Evolutionary conservation across 495 filamentous ascomycete genomes (phyloP), one percentile per base, ranked within the genome.

Genomic region (Daldinia grandis): DNA sequence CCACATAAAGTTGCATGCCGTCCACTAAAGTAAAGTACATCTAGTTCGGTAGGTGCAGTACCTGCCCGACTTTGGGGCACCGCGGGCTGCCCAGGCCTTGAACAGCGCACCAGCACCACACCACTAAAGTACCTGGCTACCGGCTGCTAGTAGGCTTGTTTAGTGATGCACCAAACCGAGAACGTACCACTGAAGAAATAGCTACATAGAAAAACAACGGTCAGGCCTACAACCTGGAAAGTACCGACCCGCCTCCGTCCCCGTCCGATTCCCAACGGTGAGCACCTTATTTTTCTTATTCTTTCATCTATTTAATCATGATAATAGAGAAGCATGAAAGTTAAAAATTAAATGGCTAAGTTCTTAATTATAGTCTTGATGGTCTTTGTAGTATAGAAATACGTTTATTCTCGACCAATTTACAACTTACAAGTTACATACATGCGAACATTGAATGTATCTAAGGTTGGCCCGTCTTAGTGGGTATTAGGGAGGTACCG

Each of bases 1-100:
- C 73, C 73, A 77, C 75, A 72, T 67, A 69, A 47, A 72, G 66
- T 76, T 71, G 74, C 68, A 54, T 63, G 56, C 58, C 68, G 64
- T 59, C 64, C 69, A 68, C 64, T 64, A 58, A 72, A 42, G 56
- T 42, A 57, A 47, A 19, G 62, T 47, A 57, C 38, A 56, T 56
- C 4, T 17, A 30, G 49, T 30, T n/a, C n/a, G 49, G 49, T 53
- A 53, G 49, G 49, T 53, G 49, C 49, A 53, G 50, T 66, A 60
- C 64, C 64, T 66, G 55, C 64, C 64, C 31, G 55, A 53, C 38
- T 56, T 59, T 60, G 21, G 49, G 62, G n/a, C 27, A 25, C 30
- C 56, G 17, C 24, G 44, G 63, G 40, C 56, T 30, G 38, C 50
- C 62, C 37, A 50, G 62, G 62, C 54, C 59, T 38, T 66, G 69